Percentiles rank a stretch among this genome's conserved stretches.
Evolutionary conservation across 306 rosid genomes (phyloP).

Genomic region (Rosa chinensis): DNA sequence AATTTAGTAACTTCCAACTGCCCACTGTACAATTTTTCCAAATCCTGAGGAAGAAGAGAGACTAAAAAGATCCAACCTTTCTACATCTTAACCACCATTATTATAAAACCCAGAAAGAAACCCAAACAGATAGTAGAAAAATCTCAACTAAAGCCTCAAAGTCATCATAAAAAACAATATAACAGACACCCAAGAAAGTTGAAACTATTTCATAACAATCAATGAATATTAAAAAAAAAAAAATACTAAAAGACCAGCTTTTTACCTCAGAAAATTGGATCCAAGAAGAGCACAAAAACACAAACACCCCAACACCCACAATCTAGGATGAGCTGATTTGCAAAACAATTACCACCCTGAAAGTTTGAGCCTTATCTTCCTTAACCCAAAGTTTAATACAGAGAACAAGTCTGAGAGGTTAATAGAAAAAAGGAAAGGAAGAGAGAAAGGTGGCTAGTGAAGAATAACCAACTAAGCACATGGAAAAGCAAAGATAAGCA

Average conservation of each 20-base stretch:
- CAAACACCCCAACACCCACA: slow-evolving; percentile 30
- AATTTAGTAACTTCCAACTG: slow-evolving; percentile 19
- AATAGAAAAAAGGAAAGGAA: slow-evolving; percentile 19
- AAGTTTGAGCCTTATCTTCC: slow-evolving; percentile 41
- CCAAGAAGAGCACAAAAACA: slow-evolving; percentile 56
- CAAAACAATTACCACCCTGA: slow-evolving; percentile 32
- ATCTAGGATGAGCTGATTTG: slow-evolving; percentile 32
- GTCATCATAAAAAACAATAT: slow-evolving; percentile 21
- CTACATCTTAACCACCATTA: slow-evolving; percentile 20
- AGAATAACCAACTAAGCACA: slow-evolving; percentile 56
- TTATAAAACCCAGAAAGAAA: slow-evolving; percentile 31
- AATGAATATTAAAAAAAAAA: not conserved
- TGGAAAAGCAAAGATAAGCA: slow-evolving; percentile 44
- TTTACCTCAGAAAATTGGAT: slow-evolving; percentile 61
- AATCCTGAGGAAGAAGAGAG: slow-evolving; percentile 34
- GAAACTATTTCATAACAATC: not conserved
- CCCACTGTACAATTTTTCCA: slow-evolving; percentile 13
- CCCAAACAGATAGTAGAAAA: slow-evolving; percentile 21
- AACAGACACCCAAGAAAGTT: slow-evolving; percentile 25
- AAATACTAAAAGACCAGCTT: slow-evolving; percentile 27
- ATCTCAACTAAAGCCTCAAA: slow-evolving; percentile 31
- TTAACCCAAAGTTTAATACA: slow-evolving; percentile 1
- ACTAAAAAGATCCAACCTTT: slow-evolving; percentile 28
- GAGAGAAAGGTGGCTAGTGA: slow-evolving; percentile 15
- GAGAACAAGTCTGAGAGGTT: slow-evolving; percentile 23